Percentiles rank a stretch among this genome's conserved stretches.
Conservation (phyloP, 2,329 filamentous ascomycete genomes). For the Aureobasidium sp. region DNA sequence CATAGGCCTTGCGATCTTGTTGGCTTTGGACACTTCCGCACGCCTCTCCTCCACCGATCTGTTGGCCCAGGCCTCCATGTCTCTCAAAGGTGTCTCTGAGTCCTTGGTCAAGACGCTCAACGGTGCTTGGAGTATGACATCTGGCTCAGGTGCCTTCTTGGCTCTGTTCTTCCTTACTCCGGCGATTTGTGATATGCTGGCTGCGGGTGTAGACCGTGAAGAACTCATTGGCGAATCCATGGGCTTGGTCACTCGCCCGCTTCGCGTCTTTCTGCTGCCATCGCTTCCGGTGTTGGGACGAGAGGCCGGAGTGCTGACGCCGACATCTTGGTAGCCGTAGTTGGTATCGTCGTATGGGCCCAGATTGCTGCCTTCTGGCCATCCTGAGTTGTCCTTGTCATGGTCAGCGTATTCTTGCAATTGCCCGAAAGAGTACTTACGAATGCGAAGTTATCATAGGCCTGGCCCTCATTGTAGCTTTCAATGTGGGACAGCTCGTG, state of each 20-base stretch:
- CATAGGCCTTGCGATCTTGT: conserved; percentile 83
- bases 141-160: conserved; percentile 35
- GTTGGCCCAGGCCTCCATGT: conserved; percentile 75
- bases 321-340: conserved; percentile 19
- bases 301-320: conserved; percentile 27
- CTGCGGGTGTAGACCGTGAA: conserved; percentile 19
- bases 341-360: conserved; percentile 6
- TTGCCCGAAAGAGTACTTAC: background rate
- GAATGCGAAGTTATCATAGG: conserved; percentile 26
- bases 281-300: conserved; percentile 35
- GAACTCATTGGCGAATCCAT: conserved; percentile 29
- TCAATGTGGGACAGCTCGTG: conserved; percentile 34
- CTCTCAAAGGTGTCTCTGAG: conserved; percentile 55
- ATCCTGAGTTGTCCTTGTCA: conserved; percentile 5
- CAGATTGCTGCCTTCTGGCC: background rate
- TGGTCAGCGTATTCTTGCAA: conserved; percentile 5
- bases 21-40: conserved; percentile 53
- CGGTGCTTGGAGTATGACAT: conserved; percentile 53
- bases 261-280: conserved; percentile 32
- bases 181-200: conserved; percentile 24
- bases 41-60: conserved; percentile 60
- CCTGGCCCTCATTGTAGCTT: conserved; percentile 33
- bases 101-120: conserved; percentile 63
- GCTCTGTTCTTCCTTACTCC: conserved; percentile 37
- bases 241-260: conserved; percentile 24